These are phyloP conservation scores for Penicillium vulpinum DNA, from an alignment of 2,329 filamentous ascomycete species.

Conservation along the genomic window DNA sequence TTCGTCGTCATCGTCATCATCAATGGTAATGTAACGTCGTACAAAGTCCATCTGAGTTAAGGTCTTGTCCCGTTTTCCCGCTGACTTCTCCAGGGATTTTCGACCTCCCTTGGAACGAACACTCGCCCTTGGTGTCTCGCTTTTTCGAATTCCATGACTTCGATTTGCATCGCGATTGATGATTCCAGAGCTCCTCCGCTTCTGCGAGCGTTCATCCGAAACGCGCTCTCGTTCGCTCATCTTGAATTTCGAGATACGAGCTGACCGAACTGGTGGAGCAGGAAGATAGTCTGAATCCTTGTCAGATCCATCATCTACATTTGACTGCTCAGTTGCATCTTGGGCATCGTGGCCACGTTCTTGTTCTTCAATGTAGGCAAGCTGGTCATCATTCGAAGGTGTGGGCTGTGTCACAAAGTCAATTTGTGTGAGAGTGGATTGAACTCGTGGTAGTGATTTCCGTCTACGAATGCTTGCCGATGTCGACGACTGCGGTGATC, in stretches of 20 bases:
- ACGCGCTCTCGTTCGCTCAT: constrained; percentile 3
- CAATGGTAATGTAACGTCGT: constrained; percentile 35
- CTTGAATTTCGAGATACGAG: constrained; percentile 13
- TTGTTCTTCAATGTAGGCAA: constrained; percentile 34
- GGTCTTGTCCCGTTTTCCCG: constrained; percentile 36
- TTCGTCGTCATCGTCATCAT: constrained; percentile 37
- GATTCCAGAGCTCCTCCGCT: constrained; percentile 16
- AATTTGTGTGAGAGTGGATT: constrained; percentile 46
- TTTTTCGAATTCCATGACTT: constrained; percentile 15
- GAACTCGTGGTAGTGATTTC: constrained; percentile 23
- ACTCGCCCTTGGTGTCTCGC: constrained; percentile 23
- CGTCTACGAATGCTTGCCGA: constrained; percentile 23
- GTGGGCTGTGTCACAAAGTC: constrained; percentile 36
- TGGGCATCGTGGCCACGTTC: neutral
- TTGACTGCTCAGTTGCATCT: constrained; percentile 22
- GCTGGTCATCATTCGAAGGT: constrained; percentile 26
- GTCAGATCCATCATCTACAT: constrained; percentile 27
- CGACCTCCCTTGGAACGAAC: constrained; percentile 20
- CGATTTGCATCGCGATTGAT: constrained; percentile 4
- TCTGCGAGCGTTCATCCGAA: constrained; percentile 13
- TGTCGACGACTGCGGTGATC: constrained; percentile 16
- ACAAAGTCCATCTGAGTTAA: constrained; percentile 48
- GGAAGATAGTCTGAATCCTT: constrained; percentile 26
- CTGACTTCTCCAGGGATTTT: constrained; percentile 25
- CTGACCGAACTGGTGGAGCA: constrained; percentile 11